Percentiles rank a stretch among this genome's conserved stretches.
Evolutionary conservation across 495 filamentous ascomycete species (phyloP).

Genomic region (Emericellopsis terricola): DNA sequence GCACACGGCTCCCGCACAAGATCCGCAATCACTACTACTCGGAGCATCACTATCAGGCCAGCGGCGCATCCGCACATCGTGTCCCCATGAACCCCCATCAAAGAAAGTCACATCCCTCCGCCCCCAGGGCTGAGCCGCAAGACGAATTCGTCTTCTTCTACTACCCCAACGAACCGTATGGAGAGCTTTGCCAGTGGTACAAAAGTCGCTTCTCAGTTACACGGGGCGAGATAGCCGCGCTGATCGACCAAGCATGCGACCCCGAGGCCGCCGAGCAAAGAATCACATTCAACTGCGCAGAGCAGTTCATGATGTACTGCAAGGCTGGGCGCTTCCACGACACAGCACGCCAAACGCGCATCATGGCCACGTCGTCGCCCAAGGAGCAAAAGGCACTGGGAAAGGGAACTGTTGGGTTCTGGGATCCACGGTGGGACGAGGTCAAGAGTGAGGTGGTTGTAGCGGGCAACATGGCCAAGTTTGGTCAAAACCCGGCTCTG

Average conservation of each 20-base stretch:
- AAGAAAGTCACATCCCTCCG: too few relatives aligned
- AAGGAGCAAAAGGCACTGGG: constrained; percentile 15
- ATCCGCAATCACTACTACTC: too few relatives aligned
- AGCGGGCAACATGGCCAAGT: constrained; percentile 14
- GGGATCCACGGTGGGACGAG: constrained; percentile 9
- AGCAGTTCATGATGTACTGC: constrained; percentile 23
- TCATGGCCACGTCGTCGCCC: constrained; percentile 9
- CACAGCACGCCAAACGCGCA: constrained; percentile 6
- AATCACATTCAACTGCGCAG: constrained; percentile 14
- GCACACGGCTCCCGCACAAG: too few relatives aligned
- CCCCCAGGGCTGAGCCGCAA: too few relatives aligned
- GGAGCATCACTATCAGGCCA: too few relatives aligned
- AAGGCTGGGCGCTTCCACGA: constrained; percentile 14
- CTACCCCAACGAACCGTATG: constrained; percentile 8
- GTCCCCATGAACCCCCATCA: too few relatives aligned
- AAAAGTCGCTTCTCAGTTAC: constrained; percentile 10
- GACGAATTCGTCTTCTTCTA: constrained; percentile 12
- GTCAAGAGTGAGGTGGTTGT: constrained; percentile 13
- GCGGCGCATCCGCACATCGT: too few relatives aligned
- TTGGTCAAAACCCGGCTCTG: constrained; percentile 13
- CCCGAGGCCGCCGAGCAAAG: constrained; percentile 3
- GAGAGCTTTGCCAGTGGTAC: constrained; percentile 16
- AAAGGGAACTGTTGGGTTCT: constrained; percentile 10
- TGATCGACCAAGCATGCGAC: constrained; percentile 9
- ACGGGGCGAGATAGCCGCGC: constrained; percentile 8